phyloP scores from a whole-genome alignment of 768 basidiomycete genomes.

The Amyloporia xantha region DNA sequence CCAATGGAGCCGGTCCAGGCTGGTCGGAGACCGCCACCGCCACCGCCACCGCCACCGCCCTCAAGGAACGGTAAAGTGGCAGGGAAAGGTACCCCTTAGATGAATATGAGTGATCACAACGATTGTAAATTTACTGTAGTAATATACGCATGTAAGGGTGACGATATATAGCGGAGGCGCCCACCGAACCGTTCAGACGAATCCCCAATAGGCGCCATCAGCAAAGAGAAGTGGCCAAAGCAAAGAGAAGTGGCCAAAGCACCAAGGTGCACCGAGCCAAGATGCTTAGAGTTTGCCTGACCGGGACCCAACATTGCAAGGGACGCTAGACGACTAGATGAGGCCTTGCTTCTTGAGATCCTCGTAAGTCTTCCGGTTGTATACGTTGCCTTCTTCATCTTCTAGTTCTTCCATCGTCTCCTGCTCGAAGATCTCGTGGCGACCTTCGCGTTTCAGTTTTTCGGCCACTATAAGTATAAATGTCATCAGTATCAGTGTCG shows the following conservation, averaged over 20 bases:
- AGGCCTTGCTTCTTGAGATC: conserved; percentile 94
- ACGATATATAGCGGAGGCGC: background rate
- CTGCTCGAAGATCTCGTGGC: conserved; percentile 85
- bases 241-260: no score
- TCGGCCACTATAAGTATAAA: conserved; percentile 68
- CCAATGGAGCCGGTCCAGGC: conserved; percentile 42
- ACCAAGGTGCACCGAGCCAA: no score
- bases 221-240: no score
- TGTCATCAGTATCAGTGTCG: background rate
- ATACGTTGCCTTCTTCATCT: conserved; percentile 97
- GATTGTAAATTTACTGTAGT: background rate
- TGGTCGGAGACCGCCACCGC: conserved; percentile 37
- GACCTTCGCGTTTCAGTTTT: conserved; percentile 95
- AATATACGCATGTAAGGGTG: conserved; percentile 2
- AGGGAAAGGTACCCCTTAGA: conserved; percentile 2
- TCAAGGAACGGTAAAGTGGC: conserved; percentile 20
- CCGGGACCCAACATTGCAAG: no score
- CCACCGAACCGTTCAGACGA: no score
- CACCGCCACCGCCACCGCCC: conserved; percentile 40
- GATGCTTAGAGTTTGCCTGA: no score
- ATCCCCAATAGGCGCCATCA: no score
- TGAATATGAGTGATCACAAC: no score
- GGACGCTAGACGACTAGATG: conserved; percentile 36
- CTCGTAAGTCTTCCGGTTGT: conserved; percentile 96
- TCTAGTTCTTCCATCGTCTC: conserved; percentile 98